Conservation (phyloP, 345 rosid genomes). For the Aethionema arabicum region DNA sequence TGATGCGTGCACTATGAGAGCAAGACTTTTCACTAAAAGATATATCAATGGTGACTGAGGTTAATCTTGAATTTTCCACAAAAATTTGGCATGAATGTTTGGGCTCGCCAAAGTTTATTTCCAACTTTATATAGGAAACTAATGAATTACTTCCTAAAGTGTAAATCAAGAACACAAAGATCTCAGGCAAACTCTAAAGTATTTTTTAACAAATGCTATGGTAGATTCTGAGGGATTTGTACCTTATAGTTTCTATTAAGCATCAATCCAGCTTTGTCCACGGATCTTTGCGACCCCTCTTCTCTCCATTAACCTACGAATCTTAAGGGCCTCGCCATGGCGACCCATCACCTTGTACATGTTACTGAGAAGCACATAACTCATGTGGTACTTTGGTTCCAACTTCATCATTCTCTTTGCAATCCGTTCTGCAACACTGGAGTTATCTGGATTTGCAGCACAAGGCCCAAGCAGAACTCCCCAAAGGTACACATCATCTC, state of each 20-base stretch:
- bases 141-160: constrained; percentile 27
- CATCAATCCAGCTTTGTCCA: constrained; percentile 70
- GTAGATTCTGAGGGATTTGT: neutral
- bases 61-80: constrained; percentile 24
- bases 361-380: constrained; percentile 79
- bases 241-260: constrained; percentile 26
- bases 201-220: constrained; percentile 24
- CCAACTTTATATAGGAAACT: neutral
- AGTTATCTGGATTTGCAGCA: constrained; percentile 46
- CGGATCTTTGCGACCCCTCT: constrained; percentile 61
- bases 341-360: constrained; percentile 68
- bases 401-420: constrained; percentile 71
- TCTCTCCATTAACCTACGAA: constrained; percentile 63
- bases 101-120: constrained; percentile 11
- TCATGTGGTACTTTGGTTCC: constrained; percentile 66
- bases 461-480: constrained; percentile 88
- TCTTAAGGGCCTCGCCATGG: constrained; percentile 72
- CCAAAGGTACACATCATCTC: constrained; percentile 76
- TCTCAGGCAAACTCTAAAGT: constrained; percentile 21
- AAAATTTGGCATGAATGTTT: constrained; percentile 9
- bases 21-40: constrained; percentile 19
- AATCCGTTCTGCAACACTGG: constrained; percentile 64
- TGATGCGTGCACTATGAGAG: constrained; percentile 68
- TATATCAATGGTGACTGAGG: constrained; percentile 30
- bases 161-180: constrained; percentile 16